A percentile compares a stretch with the other conserved stretches of the same genome.
Conservation (phyloP, 805 yeast genomes). For the Naumovozyma dairenensis region DNA sequence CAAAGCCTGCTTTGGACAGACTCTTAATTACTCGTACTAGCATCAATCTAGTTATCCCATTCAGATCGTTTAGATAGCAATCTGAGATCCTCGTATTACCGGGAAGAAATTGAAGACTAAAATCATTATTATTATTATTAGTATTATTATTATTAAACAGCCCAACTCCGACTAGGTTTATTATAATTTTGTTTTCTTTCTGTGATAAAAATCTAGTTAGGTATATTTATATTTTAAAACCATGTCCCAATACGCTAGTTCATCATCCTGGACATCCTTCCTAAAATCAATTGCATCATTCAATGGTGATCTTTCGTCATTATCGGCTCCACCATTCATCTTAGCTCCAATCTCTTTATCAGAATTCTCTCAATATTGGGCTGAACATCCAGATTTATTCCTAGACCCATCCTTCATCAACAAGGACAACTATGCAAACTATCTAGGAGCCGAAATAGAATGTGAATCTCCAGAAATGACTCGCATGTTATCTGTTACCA, state of each 20-base stretch:
- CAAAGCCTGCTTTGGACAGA: no score
- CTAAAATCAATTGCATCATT: slow-evolving; percentile 85
- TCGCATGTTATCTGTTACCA: slow-evolving; percentile 68
- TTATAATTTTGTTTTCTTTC: no score
- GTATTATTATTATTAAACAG: no score
- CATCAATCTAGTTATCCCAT: no score
- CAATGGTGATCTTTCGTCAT: slow-evolving; percentile 85
- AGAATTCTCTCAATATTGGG: slow-evolving; percentile 95
- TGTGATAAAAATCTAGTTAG: no score
- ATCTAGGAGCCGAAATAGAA: slow-evolving; percentile 21
- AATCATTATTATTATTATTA: no score
- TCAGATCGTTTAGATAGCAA: no score
- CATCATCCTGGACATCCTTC: slow-evolving; percentile 80
- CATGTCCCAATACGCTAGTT: slow-evolving; percentile 30
- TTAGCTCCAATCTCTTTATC: slow-evolving; percentile 80
- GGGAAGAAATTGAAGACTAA: not conserved
- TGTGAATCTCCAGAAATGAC: slow-evolving; percentile 32
- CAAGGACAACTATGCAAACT: slow-evolving; percentile 13
- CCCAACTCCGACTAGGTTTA: not conserved
- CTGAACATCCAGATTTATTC: slow-evolving; percentile 80
- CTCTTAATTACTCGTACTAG: no score
- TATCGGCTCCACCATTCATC: slow-evolving; percentile 97
- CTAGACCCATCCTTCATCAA: slow-evolving; percentile 52
- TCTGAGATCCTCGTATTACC: no score
- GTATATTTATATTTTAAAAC: no score